These are phyloP conservation scores for Torrubiella hemipterigena DNA, from an alignment of 2,329 filamentous ascomycete genomes.

Conservation along the genomic window DNA sequence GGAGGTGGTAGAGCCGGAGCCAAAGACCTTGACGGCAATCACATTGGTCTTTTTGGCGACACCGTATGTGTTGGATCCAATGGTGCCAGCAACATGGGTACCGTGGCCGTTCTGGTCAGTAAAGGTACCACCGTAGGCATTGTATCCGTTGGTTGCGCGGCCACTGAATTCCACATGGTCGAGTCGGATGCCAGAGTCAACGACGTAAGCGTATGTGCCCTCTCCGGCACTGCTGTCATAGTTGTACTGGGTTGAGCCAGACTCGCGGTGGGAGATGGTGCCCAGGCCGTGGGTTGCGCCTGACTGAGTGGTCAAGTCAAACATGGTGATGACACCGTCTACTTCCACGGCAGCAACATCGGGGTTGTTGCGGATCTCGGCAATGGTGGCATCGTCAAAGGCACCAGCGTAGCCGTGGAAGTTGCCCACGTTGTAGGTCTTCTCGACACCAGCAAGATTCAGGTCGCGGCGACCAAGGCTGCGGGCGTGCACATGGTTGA, in stretches of 20 bases:
- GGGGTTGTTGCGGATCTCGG: slow-evolving; percentile 15
- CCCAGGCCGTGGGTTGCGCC: slow-evolving; percentile 30
- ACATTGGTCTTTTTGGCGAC: slow-evolving; percentile 46
- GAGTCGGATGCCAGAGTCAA: slow-evolving; percentile 51
- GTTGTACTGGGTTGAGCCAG: slow-evolving; percentile 14
- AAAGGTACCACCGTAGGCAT: slow-evolving; percentile 36
- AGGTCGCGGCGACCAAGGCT: slow-evolving; percentile 20
- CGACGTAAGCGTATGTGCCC: slow-evolving; percentile 49
- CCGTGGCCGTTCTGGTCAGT: slow-evolving; percentile 44
- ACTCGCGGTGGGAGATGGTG: slow-evolving; percentile 27
- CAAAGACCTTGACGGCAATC: slow-evolving; percentile 49
- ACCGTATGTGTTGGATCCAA: slow-evolving; percentile 47
- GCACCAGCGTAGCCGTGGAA: slow-evolving; percentile 30
- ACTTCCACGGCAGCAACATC: slow-evolving; percentile 12
- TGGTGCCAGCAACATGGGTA: slow-evolving; percentile 51
- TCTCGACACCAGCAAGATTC: slow-evolving; percentile 17
- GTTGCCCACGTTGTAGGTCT: slow-evolving; percentile 17
- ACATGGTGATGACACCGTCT: too few species aligned
- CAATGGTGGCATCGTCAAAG: slow-evolving; percentile 28
- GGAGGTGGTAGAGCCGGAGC: slow-evolving; percentile 28
- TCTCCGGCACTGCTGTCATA: slow-evolving; percentile 37
- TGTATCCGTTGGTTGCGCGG: slow-evolving; percentile 26
- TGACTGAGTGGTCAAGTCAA: slow-evolving; percentile 20
- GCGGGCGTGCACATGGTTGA: slow-evolving; percentile 17
- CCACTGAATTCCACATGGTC: slow-evolving; percentile 45